Conservation (phyloP, 352 stramenopile genomes). For the Elongisporangium undulatum region DNA sequence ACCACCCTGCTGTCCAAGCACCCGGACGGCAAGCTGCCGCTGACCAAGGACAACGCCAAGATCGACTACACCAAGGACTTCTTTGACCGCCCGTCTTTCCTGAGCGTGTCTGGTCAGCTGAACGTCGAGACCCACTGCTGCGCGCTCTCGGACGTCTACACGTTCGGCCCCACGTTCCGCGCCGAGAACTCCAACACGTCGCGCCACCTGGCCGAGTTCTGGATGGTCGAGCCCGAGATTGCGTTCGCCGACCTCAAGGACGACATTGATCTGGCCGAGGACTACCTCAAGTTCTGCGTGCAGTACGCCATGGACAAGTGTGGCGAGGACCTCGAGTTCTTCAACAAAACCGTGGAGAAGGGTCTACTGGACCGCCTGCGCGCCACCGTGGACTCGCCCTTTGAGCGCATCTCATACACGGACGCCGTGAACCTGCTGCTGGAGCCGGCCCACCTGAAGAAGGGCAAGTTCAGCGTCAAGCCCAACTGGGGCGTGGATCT, state of each 20-base stretch:
- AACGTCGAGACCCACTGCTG: constrained; percentile 94
- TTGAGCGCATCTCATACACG: constrained; percentile 91
- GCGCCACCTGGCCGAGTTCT: constrained; percentile 97
- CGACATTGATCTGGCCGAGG: constrained; percentile 94
- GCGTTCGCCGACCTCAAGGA: constrained; percentile 86
- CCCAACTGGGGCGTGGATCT: constrained; percentile 95
- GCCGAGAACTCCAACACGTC: constrained; percentile 99
- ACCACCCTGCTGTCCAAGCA: constrained; percentile 88
- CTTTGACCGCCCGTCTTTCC: constrained; percentile 81
- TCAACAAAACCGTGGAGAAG: constrained; percentile 92
- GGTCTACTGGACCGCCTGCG: constrained; percentile 71
- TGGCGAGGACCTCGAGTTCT: constrained; percentile 91
- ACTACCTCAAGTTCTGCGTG: constrained; percentile 95
- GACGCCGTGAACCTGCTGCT: constrained; percentile 93
- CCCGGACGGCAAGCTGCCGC: constrained; percentile 63
- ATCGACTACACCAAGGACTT: constrained; percentile 93
- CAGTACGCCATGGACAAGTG: constrained; percentile 92
- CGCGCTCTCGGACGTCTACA: constrained; percentile 92
- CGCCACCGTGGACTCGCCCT: constrained; percentile 42
- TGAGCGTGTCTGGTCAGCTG: constrained; percentile 97
- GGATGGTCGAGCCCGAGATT: constrained; percentile 98
- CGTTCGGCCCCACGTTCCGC: constrained; percentile 99
- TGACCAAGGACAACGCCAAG: constrained; percentile 42
- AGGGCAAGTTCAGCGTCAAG: constrained; percentile 87
- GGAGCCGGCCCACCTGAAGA: constrained; percentile 72